phyloP scores from a whole-genome alignment of 257 asterid genomes.

The Linderniella brevidens region DNA sequence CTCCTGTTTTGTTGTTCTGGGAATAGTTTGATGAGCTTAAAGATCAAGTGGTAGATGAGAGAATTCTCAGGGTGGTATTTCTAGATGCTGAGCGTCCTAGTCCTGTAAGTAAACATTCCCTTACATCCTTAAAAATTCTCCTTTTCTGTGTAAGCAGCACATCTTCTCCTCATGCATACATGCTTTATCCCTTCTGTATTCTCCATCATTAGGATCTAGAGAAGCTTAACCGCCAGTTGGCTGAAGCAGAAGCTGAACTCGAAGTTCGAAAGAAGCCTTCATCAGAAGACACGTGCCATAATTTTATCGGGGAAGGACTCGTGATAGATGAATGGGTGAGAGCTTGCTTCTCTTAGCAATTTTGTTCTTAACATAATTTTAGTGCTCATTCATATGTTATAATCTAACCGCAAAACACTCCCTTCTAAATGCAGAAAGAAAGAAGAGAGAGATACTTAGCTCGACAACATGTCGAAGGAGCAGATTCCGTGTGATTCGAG shows the following conservation, averaged over 20 bases:
- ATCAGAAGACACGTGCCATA: constrained; percentile 53
- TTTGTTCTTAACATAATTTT: not conserved
- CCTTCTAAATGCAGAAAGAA: constrained; percentile 47
- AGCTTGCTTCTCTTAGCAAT: constrained; percentile 3
- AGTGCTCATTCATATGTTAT: constrained; percentile 1
- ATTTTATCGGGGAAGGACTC: constrained; percentile 79
- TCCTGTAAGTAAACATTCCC: constrained; percentile 39
- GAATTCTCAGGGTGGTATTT: constrained; percentile 72
- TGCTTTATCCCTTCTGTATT: no score
- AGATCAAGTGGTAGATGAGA: constrained; percentile 86
- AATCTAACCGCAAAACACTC: not conserved
- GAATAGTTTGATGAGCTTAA: constrained; percentile 84
- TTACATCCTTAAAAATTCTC: not conserved
- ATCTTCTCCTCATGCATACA: not conserved
- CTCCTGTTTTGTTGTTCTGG: constrained; percentile 7
- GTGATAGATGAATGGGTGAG: constrained; percentile 92
- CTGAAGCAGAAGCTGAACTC: constrained; percentile 78
- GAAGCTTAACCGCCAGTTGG: constrained; percentile 58
- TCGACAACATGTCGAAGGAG: constrained; percentile 74
- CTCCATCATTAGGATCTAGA: constrained; percentile 40
- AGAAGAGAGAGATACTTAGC: constrained; percentile 95
- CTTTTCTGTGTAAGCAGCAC: not conserved
- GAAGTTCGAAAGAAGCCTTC: constrained; percentile 72
- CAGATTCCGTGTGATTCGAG: constrained; percentile 34
- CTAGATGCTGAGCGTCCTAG: constrained; percentile 63